Percentiles rank a stretch among this genome's conserved stretches.
Evolutionary conservation across 495 filamentous ascomycete species (phyloP).

Genomic region (Podospora fimiseda): DNA sequence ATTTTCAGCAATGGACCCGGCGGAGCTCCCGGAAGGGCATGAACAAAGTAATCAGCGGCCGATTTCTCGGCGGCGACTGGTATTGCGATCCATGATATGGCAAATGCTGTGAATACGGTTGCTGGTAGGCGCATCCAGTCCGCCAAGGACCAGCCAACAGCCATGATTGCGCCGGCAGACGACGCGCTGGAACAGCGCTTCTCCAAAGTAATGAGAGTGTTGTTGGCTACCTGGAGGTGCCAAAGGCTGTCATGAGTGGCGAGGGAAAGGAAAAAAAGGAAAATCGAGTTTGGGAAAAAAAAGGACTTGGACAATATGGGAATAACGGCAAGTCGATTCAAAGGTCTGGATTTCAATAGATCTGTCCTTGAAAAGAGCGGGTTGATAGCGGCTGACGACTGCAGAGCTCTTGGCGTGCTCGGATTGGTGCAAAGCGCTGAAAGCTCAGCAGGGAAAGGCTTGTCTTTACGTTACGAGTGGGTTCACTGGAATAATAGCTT

Average conservation of each 20-base stretch:
- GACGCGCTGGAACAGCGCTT: constrained; percentile 4
- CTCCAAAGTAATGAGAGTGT: background rate
- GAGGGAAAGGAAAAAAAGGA: background rate
- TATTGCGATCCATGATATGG: constrained; percentile 28
- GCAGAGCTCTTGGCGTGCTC: background rate
- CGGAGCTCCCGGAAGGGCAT: constrained; percentile 77
- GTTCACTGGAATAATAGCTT: no score
- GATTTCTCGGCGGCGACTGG: constrained; percentile 34
- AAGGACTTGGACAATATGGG: constrained; percentile 1
- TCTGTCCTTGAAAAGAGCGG: background rate
- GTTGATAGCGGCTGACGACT: constrained; percentile 4
- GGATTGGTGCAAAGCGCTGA: background rate
- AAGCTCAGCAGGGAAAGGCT: background rate
- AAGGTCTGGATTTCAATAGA: background rate
- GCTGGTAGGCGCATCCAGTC: constrained; percentile 32
- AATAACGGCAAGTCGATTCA: background rate
- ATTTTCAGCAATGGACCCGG: constrained; percentile 80
- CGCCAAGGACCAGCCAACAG: constrained; percentile 15
- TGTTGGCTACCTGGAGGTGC: constrained; percentile 14
- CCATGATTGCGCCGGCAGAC: constrained; percentile 21
- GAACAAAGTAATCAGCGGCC: constrained; percentile 86
- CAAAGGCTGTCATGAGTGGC: constrained; percentile 10
- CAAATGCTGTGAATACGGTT: constrained; percentile 27
- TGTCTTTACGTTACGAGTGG: no score
- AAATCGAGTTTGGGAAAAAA: background rate